A percentile compares a stretch with the other conserved stretches of the same genome.
These are phyloP conservation scores for Trifolium fragiferum DNA, from an alignment of 306 rosid genomes.

Conservation along the genomic window DNA sequence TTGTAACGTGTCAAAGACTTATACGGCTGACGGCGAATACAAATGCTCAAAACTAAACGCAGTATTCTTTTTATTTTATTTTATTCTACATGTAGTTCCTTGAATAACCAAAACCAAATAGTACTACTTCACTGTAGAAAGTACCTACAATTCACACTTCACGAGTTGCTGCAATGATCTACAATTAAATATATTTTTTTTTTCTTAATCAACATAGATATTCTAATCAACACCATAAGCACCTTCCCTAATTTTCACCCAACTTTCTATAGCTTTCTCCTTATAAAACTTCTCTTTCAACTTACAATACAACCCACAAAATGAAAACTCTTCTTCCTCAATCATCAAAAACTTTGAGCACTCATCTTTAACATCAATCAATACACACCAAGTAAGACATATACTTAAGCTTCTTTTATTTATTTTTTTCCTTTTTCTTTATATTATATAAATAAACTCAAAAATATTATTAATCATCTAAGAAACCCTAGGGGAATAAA, in stretches of 20 bases:
- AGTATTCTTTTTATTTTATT: neutral
- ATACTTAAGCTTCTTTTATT: neutral
- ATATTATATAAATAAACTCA: neutral
- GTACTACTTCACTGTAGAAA: conserved; percentile 26
- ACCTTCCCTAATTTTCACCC: conserved; percentile 4
- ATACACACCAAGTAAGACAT: conserved; percentile 42
- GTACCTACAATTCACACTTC: conserved; percentile 22
- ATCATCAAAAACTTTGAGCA: neutral
- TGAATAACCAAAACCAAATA: conserved; percentile 6
- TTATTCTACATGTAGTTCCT: conserved; percentile 2
- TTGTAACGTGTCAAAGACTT: conserved; percentile 49
- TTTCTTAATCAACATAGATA: conserved; percentile 1
- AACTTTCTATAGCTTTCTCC: neutral
- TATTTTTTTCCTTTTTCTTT: neutral
- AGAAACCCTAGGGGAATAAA: conserved; percentile 53
- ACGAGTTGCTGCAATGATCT: conserved; percentile 37
- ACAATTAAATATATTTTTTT: conserved; percentile 12
- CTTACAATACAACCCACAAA: neutral
- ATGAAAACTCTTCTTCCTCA: conserved; percentile 30
- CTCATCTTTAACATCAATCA: conserved; percentile 6
- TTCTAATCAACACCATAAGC: conserved; percentile 18
- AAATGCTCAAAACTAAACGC: conserved; percentile 28
- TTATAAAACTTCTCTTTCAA: conserved; percentile 27
- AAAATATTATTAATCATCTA: neutral
- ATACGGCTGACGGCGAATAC: conserved; percentile 49